Conservation (phyloP, 1,139 yeast species). For the Arxiozyma slooffiae region DNA sequence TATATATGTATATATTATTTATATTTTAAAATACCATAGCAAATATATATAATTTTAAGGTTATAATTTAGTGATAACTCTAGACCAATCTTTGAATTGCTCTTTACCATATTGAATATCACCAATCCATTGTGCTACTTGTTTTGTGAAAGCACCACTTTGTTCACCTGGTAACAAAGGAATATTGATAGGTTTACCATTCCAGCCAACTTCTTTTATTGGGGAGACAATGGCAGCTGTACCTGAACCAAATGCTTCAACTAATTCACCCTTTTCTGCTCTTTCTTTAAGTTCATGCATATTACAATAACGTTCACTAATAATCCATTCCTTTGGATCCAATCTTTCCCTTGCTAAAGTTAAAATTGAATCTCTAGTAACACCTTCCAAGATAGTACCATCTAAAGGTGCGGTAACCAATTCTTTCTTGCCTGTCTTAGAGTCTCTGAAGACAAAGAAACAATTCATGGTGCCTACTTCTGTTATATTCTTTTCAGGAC, state of each 20-base stretch:
- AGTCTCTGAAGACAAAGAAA: slow-evolving; percentile 69
- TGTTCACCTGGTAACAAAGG: slow-evolving; percentile 74
- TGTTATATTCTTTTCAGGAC: slow-evolving; percentile 78
- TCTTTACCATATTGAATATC: slow-evolving; percentile 82
- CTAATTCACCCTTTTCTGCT: slow-evolving; percentile 68
- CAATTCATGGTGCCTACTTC: slow-evolving; percentile 98
- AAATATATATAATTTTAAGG: background rate
- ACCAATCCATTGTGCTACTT: slow-evolving; percentile 73
- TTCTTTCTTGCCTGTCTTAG: slow-evolving; percentile 71
- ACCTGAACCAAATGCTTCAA: slow-evolving; percentile 95
- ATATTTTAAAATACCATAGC: no score
- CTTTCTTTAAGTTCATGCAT: slow-evolving; percentile 71
- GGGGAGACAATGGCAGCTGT: slow-evolving; percentile 97
- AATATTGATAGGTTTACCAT: slow-evolving; percentile 58
- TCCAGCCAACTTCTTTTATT: slow-evolving; percentile 75
- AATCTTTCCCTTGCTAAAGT: slow-evolving; percentile 65
- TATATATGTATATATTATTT: no score
- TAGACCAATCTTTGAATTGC: slow-evolving; percentile 40
- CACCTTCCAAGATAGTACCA: slow-evolving; percentile 95
- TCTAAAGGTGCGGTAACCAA: slow-evolving; percentile 93
- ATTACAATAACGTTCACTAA: slow-evolving; percentile 73
- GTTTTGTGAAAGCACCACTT: slow-evolving; percentile 67
- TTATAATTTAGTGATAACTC: slow-evolving; percentile 18
- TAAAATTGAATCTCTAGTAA: slow-evolving; percentile 84
- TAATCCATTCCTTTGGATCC: slow-evolving; percentile 62